phyloP scores from a whole-genome alignment of 257 asterid species.

The Fraxinus anomala region DNA sequence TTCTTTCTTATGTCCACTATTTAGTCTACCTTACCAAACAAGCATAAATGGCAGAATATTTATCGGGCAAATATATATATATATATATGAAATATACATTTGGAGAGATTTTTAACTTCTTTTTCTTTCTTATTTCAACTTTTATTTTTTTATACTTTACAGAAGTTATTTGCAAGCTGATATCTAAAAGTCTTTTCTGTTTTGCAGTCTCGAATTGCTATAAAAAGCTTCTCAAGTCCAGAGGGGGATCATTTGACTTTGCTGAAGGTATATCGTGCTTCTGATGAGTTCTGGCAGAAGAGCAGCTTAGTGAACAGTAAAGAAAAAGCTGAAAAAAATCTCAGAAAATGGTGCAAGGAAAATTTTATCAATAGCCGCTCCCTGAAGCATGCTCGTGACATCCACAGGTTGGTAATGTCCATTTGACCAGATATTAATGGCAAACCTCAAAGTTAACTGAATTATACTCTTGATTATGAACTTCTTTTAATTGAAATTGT shows the following conservation, averaged over 20 bases:
- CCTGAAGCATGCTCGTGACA: constrained; percentile 84
- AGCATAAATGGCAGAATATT: background rate
- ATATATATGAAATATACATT: too few species aligned
- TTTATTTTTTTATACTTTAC: background rate
- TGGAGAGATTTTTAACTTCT: background rate
- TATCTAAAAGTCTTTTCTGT: constrained; percentile 22
- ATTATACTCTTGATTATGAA: background rate
- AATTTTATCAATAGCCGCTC: constrained; percentile 90
- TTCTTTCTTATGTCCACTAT: background rate
- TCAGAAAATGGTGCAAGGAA: constrained; percentile 93
- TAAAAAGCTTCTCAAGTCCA: constrained; percentile 73
- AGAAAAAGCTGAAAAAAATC: constrained; percentile 78
- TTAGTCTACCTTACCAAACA: background rate
- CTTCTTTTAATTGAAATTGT: background rate
- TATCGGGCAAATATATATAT: constrained; percentile 3
- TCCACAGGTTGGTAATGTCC: constrained; percentile 68
- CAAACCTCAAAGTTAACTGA: constrained; percentile 1
- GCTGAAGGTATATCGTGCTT: constrained; percentile 72
- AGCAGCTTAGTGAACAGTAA: constrained; percentile 43
- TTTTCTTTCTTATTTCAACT: background rate
- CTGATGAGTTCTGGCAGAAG: constrained; percentile 74
- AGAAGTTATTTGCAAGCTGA: constrained; percentile 16
- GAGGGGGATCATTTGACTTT: constrained; percentile 97
- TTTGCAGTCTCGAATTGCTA: constrained; percentile 73
- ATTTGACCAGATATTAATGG: background rate